Evolutionary conservation across 192 early-diverging fungal species (phyloP), one percentile per base, ranked within the genome.

Genomic region (Phycomyces blakesleeanus): DNA sequence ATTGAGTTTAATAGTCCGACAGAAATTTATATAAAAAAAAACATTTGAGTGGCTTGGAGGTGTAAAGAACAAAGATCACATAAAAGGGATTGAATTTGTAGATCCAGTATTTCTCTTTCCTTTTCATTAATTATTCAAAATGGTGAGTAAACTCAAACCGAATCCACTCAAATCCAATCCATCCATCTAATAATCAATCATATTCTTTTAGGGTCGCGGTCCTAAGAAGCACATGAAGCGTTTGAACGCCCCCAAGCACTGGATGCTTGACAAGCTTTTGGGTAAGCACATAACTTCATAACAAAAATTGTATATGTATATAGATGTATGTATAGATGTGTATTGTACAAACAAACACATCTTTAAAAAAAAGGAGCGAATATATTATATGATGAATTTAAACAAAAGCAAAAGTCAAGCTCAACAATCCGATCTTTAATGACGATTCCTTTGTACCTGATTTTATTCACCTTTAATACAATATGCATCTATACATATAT

Each of bases 211-310:
- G 67, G 64, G 55, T 66, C 67, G 67, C 57, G 97, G 97, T 79
- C 95, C 93, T 62, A 96, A 94, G 87, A 98, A 99, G 90, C 97
- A 99, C 83, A 86, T 99, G 88, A 99, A 99, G 92, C 94, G 97
- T 71, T 91, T 98, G 69, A 83, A 81, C 74, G 94, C 96, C 55
- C 98, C 98, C 80, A 94, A 94, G 88, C 95, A 98, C 89, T 99
- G 98, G 98, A 97, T 99, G 94, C 89, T 99, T 76, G 96, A 98
- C 93, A 99, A 99, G 82, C 91, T 99, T 69, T 94, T 94, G 80
- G 97, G 97, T 73, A 40, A 54, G 61, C 12, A n/a, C 11, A 94
- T n/a, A n/a, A n/a, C n/a, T n/a, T n/a, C n/a, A n/a, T n/a, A n/a
- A n/a, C n/a, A n/a, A n/a, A n/a, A n/a, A n/a, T n/a, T n/a, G n/a